These are phyloP conservation scores for Blastocystis sp. DNA, from an alignment of 352 stramenopile genomes.

Conservation along the genomic window DNA sequence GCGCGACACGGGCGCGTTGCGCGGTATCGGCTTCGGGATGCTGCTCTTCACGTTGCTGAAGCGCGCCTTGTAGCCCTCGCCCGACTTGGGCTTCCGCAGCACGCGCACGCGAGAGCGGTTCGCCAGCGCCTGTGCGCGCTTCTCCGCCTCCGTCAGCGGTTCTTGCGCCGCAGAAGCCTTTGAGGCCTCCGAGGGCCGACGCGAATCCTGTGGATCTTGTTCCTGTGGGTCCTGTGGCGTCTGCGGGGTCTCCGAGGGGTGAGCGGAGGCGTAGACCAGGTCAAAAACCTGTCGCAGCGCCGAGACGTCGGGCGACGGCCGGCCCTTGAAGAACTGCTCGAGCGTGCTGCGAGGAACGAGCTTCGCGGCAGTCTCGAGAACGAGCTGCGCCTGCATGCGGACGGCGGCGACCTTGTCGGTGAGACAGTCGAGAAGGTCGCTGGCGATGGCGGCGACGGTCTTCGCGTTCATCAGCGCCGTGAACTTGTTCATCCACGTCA, in stretches of 20 bases:
- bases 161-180: not conserved
- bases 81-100: not conserved
- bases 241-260: not conserved
- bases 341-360: not conserved
- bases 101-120: not conserved
- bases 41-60: slow-evolving; percentile 33
- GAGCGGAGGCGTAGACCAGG: not conserved
- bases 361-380: not conserved
- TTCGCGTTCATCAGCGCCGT: not conserved
- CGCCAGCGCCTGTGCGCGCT: not conserved
- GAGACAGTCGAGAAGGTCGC: slow-evolving; percentile 13
- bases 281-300: not conserved
- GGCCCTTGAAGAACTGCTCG: not conserved
- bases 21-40: slow-evolving; percentile 41
- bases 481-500: not conserved
- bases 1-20: not conserved
- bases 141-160: not conserved
- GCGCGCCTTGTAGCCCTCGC: not conserved
- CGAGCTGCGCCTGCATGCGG: not conserved
- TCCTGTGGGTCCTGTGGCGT: too few species aligned
- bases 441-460: not conserved
- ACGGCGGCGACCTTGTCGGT: not conserved
- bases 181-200: not conserved
- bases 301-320: slow-evolving; percentile 3
- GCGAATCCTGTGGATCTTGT: too few species aligned